Conservation (phyloP, 2,329 filamentous ascomycete genomes). For the Xylaria digitata region DNA sequence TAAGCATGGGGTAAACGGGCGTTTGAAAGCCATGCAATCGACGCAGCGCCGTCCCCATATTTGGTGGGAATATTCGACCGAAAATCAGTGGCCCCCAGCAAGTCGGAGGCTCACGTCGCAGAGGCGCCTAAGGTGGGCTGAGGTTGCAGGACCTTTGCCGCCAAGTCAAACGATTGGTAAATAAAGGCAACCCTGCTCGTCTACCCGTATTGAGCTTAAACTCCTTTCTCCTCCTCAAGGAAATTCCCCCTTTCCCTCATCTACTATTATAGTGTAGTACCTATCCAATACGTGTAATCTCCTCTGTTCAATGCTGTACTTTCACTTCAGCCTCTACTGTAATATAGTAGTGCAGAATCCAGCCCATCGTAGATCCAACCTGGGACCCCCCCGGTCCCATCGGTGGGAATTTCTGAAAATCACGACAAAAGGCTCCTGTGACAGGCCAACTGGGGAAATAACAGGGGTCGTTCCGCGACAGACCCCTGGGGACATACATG, state of each 20-base stretch:
- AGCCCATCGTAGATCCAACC: conserved; percentile 30
- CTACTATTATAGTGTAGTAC: background rate
- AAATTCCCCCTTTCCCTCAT: background rate
- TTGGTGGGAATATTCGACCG: conserved; percentile 6
- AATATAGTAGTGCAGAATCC: background rate
- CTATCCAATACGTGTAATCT: too few relatives aligned
- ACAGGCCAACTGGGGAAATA: conserved; percentile 42
- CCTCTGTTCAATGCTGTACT: background rate
- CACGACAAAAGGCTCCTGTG: conserved; percentile 33
- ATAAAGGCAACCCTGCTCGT: conserved; percentile 15
- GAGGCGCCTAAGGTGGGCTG: conserved; percentile 35
- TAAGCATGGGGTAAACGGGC: conserved; percentile 11
- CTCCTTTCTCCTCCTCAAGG: background rate
- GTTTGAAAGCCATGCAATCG: conserved; percentile 30
- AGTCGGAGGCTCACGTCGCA: conserved; percentile 33
- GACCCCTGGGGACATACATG: background rate
- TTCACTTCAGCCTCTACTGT: background rate
- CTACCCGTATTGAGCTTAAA: conserved; percentile 13
- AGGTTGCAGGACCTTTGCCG: conserved; percentile 35
- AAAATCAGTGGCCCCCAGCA: conserved; percentile 10
- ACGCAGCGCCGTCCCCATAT: conserved; percentile 12
- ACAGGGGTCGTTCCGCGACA: conserved; percentile 37
- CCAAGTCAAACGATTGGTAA: conserved; percentile 47
- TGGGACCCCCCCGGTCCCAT: conserved; percentile 10
- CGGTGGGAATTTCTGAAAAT: conserved; percentile 37